Evolutionary conservation across 352 stramenopile species (phyloP).

Genomic region (Globisporangium yorkense): DNA sequence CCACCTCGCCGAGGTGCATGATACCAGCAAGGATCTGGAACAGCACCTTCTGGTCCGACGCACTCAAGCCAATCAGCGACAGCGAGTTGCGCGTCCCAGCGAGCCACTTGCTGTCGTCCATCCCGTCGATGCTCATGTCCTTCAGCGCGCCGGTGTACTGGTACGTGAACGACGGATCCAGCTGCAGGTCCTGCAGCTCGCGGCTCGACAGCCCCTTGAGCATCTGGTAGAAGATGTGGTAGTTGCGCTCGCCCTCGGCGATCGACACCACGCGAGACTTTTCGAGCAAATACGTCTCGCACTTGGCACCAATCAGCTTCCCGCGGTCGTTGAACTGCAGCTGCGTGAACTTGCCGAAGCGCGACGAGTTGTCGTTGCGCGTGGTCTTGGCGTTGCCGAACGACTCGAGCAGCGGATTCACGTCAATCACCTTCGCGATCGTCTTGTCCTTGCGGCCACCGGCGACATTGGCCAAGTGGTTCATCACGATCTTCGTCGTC

Average conservation of each 20-base stretch:
- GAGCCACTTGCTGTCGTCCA: conserved; percentile 85
- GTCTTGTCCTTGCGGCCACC: conserved; percentile 85
- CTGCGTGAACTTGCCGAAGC: conserved; percentile 90
- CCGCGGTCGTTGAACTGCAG: conserved; percentile 80
- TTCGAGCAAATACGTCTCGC: conserved; percentile 94
- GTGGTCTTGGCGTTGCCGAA: conserved; percentile 95
- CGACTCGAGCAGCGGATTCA: conserved; percentile 90
- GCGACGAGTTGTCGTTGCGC: conserved; percentile 90
- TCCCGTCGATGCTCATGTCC: conserved; percentile 79
- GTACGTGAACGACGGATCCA: conserved; percentile 63
- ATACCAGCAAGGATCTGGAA: conserved; percentile 88
- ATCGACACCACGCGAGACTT: conserved; percentile 95
- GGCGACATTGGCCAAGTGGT: conserved; percentile 78
- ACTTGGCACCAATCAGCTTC: conserved; percentile 83
- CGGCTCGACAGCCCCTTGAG: conserved; percentile 50
- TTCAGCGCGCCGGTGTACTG: conserved; percentile 65
- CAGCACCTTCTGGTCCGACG: conserved; percentile 54
- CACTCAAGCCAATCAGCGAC: conserved; percentile 69
- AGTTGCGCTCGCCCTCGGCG: conserved; percentile 95
- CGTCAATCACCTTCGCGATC: conserved; percentile 89
- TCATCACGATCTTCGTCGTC: conserved; percentile 95
- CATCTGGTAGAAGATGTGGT: conserved; percentile 98
- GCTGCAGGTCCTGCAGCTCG: conserved; percentile 53
- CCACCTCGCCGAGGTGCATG: conserved; percentile 95
- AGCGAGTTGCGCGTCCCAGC: conserved; percentile 70